Evolutionary conservation across 768 basidiomycete genomes (phyloP), one percentile per base, ranked within the genome.

Genomic region (Fomitopsis pulvina): DNA sequence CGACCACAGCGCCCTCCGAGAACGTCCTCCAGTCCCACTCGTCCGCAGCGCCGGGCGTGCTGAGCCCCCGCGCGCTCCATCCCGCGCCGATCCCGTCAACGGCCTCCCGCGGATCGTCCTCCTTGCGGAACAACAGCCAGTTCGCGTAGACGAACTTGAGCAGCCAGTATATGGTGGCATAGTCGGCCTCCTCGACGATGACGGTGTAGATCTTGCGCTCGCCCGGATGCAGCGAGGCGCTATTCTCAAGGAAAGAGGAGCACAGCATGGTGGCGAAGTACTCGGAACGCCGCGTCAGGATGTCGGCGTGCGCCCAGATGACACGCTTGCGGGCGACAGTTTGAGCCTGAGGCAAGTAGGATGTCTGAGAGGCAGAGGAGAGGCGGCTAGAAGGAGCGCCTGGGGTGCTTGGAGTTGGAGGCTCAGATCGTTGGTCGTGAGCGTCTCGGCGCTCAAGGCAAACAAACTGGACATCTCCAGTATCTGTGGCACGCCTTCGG

Each of bases 271-370:
- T 85, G 4, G 79, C 74, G 56, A 89, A 88, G 59, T 89, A 90
- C 53, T 88, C 87, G 12, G 85, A 85, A n/a, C 87, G 72, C 10
- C 77, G 73, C 42, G 68, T 79, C 20, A 90, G 73, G 45, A 91
- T 85, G 56, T 87, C 85, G 6, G 83, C 83, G 61, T 90, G 87
- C 1, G 86, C 87, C 60, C 86, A 90, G 32, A 91, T 77, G 28
- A 82, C 63, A 30, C 87, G 75, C 60, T 88, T 90, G 9, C 88
- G 76, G 7, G 81, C 85, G 2, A 75, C 74, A 1, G 70, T 73
- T 20, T 71, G 73, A 28, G 71, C 45, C n/a, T n/a, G n/a, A n/a
- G n/a, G n/a, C n/a, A n/a, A n/a, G 4, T 68, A 61, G 0, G 72
- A 66, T 1, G 73, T 71, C 41, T 64, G 63, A 0, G 77, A 73